A percentile compares a stretch with the other conserved stretches of the same genome.
Conservation (phyloP, 805 yeast species). For the Kazachstania martiniae region DNA sequence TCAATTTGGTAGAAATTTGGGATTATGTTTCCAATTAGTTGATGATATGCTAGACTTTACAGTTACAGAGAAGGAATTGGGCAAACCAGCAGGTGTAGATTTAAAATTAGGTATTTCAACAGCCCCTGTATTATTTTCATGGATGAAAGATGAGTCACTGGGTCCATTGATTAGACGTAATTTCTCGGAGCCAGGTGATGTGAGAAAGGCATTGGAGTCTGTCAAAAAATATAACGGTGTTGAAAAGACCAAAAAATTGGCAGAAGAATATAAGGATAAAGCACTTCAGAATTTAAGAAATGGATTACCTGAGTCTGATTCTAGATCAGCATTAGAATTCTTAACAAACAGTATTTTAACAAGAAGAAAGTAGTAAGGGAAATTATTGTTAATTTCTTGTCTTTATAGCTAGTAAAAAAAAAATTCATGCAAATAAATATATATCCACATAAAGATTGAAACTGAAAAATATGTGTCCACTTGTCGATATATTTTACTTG, state of each 20-base stretch:
- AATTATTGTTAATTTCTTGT: too few relatives aligned
- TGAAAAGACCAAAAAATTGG: constrained; percentile 62
- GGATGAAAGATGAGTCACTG: constrained; percentile 77
- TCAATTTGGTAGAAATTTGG: constrained; percentile 85
- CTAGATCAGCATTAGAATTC: constrained; percentile 77
- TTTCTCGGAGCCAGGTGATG: constrained; percentile 72
- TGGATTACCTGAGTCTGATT: constrained; percentile 75
- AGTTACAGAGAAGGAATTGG: constrained; percentile 70
- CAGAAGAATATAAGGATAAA: constrained; percentile 62
- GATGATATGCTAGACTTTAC: constrained; percentile 96
- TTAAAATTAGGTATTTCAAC: constrained; percentile 90
- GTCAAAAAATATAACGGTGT: constrained; percentile 69
- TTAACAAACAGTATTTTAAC: constrained; percentile 76
- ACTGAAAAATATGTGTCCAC: too few relatives aligned
- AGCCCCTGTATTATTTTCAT: constrained; percentile 90
- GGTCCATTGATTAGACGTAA: constrained; percentile 79
- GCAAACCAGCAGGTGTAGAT: constrained; percentile 96
- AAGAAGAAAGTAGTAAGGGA: constrained; percentile 69
- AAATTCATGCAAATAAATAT: too few relatives aligned
- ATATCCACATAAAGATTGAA: too few relatives aligned
- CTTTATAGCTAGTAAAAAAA: too few relatives aligned
- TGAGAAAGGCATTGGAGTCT: constrained; percentile 65
- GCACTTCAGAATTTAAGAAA: constrained; percentile 62
- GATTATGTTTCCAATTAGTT: constrained; percentile 90
- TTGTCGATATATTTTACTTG: too few relatives aligned